A percentile compares a stretch with the other conserved stretches of the same genome.
Evolutionary conservation across 148 eudicot genomes (phyloP).

Genomic region (Pouteria glomerata): DNA sequence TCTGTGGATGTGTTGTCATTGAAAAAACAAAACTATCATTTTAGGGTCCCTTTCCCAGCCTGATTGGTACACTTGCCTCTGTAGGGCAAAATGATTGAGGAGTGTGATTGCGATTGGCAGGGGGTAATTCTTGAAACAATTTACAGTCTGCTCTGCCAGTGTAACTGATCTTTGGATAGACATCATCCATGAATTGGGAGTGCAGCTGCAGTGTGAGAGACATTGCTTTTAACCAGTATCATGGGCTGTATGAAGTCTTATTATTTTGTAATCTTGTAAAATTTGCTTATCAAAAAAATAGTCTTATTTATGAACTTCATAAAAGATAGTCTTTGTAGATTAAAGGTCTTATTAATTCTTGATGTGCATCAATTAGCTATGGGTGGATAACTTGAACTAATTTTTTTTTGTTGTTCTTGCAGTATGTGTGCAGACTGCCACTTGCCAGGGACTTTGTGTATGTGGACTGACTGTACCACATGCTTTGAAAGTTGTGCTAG

Average conservation of each 20-base stretch:
- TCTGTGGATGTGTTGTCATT: too few species aligned
- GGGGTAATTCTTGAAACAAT: background rate
- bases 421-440: conserved; percentile 84
- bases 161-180: background rate
- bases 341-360: background rate
- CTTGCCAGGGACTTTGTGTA: conserved; percentile 82
- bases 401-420: conserved; percentile 16
- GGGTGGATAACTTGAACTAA: background rate
- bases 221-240: background rate
- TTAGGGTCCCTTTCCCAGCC: background rate
- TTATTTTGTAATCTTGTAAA: background rate
- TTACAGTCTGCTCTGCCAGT: background rate
- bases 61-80: background rate
- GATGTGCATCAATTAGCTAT: background rate
- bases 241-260: background rate
- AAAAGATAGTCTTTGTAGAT: background rate
- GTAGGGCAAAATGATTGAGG: background rate
- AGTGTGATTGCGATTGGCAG: background rate
- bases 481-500: conserved; percentile 80
- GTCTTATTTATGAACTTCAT: too few species aligned
- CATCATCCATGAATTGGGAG: background rate
- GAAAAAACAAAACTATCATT: too few species aligned
- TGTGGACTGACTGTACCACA: conserved; percentile 90
- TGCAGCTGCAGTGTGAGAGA: background rate
- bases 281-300: too few species aligned